Evolutionary conservation across 306 rosid species (phyloP).

Genomic region (Lathyrus oleraceus): DNA sequence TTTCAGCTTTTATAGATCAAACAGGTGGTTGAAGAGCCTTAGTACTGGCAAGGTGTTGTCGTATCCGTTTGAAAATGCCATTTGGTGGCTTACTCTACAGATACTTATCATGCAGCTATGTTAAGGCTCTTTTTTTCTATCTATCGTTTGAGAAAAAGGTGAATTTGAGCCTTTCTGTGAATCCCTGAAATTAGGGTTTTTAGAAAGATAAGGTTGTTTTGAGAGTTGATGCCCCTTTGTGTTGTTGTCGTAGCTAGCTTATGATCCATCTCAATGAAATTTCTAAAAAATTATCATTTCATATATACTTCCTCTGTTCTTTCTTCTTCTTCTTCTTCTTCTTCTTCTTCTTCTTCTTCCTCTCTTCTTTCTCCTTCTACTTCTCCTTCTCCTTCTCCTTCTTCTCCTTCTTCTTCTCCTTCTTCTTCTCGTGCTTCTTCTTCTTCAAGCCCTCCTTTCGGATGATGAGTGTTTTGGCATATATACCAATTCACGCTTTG

Average conservation of each 20-base stretch:
- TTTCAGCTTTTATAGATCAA: slow-evolving; percentile 19
- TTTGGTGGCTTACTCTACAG: neutral
- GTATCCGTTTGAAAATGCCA: slow-evolving; percentile 8
- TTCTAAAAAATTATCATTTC: neutral
- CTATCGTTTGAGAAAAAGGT: neutral
- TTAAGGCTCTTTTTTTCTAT: slow-evolving; percentile 1
- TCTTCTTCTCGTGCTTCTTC: too few relatives aligned
- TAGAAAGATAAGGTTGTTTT: slow-evolving; percentile 12
- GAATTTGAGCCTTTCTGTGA: slow-evolving; percentile 26
- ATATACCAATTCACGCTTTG: too few relatives aligned
- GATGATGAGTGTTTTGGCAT: too few relatives aligned
- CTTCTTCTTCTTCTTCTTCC: too few relatives aligned
- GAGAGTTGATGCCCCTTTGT: neutral
- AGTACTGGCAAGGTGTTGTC: slow-evolving; percentile 31
- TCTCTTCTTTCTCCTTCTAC: too few relatives aligned
- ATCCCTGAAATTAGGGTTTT: neutral
- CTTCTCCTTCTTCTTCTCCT: too few relatives aligned
- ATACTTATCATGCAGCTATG: slow-evolving; percentile 33
- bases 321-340: too few relatives aligned
- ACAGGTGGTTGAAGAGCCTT: slow-evolving; percentile 2
- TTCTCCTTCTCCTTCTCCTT: too few relatives aligned
- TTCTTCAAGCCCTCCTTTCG: too few relatives aligned
- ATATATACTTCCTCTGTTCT: neutral
- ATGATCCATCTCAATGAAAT: neutral
- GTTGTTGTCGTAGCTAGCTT: neutral